These are phyloP conservation scores for Immersiporthe knoxdaviesiana DNA, from an alignment of 2,329 filamentous ascomycete species.

Conservation along the genomic window DNA sequence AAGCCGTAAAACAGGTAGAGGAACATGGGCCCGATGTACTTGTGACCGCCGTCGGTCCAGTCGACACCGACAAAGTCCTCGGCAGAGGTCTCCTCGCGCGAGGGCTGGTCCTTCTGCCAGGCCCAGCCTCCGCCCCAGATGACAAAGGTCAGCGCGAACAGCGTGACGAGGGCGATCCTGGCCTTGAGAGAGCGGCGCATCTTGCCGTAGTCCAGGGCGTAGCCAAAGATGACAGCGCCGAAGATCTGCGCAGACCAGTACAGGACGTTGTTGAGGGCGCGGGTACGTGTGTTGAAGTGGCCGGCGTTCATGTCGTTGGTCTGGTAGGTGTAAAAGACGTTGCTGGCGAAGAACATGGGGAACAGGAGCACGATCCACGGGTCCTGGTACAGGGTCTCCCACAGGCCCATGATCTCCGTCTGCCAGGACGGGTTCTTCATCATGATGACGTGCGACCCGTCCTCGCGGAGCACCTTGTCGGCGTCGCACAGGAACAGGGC, in stretches of 20 bases:
- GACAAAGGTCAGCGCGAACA: slow-evolving; percentile 72
- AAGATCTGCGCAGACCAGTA: slow-evolving; percentile 81
- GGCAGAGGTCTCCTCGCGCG: slow-evolving; percentile 45
- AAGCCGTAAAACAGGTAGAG: slow-evolving; percentile 90
- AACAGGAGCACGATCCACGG: slow-evolving; percentile 76
- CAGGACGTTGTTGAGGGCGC: slow-evolving; percentile 74
- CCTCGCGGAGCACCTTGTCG: slow-evolving; percentile 70
- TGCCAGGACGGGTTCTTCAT: slow-evolving; percentile 92
- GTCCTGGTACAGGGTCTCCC: slow-evolving; percentile 70
- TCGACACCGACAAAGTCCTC: slow-evolving; percentile 49
- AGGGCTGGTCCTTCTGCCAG: slow-evolving; percentile 67
- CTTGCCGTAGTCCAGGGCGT: slow-evolving; percentile 63
- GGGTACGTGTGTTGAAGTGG: slow-evolving; percentile 73
- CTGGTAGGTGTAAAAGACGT: slow-evolving; percentile 83
- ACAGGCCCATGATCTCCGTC: slow-evolving; percentile 76
- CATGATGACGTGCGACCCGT: slow-evolving; percentile 79
- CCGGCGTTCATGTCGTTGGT: slow-evolving; percentile 69
- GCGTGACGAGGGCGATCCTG: slow-evolving; percentile 61
- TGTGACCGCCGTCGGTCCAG: slow-evolving; percentile 62
- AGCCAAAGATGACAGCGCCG: slow-evolving; percentile 74
- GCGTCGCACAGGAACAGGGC: slow-evolving; percentile 73
- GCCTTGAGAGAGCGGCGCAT: slow-evolving; percentile 70
- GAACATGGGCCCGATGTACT: slow-evolving; percentile 79
- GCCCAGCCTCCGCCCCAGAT: slow-evolving; percentile 85
- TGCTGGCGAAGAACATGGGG: slow-evolving; percentile 80